Evolutionary conservation across 2,329 filamentous ascomycete species (phyloP).

Genomic region (Arthroderma sp.): DNA sequence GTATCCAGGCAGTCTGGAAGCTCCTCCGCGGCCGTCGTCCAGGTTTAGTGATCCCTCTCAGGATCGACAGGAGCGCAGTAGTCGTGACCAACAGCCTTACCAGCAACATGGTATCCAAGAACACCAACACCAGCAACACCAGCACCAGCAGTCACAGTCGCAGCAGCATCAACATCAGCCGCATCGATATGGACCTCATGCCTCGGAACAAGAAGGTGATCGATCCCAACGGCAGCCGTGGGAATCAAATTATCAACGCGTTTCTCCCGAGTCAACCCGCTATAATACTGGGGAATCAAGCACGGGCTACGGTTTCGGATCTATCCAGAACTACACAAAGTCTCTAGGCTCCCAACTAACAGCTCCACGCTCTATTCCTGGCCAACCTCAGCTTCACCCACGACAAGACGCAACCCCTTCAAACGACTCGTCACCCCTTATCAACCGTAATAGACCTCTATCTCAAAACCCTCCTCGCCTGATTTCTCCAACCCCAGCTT

Average conservation of each 20-base stretch:
- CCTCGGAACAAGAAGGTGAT: constrained; percentile 24
- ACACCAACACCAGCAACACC: constrained; percentile 20
- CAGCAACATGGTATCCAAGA: constrained; percentile 17
- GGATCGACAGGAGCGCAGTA: constrained; percentile 28
- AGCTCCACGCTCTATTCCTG: constrained; percentile 22
- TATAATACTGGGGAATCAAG: constrained; percentile 23
- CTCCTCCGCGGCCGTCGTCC: constrained; percentile 18
- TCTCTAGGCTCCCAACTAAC: constrained; percentile 30
- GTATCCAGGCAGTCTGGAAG: constrained; percentile 23
- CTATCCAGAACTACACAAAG: constrained; percentile 33
- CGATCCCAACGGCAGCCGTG: constrained; percentile 23
- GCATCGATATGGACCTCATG: constrained; percentile 21
- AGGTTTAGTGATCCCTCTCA: constrained; percentile 25
- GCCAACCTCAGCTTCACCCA: constrained; percentile 22
- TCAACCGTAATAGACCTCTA: constrained; percentile 15
- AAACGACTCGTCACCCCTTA: constrained; percentile 21
- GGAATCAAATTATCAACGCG: constrained; percentile 30
- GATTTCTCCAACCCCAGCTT: constrained; percentile 26
- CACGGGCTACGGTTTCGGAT: constrained; percentile 29
- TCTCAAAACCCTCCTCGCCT: constrained; percentile 24
- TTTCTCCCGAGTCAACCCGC: constrained; percentile 29
- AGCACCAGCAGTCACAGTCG: constrained; percentile 4
- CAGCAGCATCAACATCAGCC: constrained; percentile 14
- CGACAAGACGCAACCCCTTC: constrained; percentile 26
- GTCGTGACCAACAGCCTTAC: constrained; percentile 22